Percentiles rank a stretch among this genome's conserved stretches.
These are phyloP conservation scores for Scedosporium aurantiacum DNA, from an alignment of 2,329 filamentous ascomycete genomes.

Conservation along the genomic window DNA sequence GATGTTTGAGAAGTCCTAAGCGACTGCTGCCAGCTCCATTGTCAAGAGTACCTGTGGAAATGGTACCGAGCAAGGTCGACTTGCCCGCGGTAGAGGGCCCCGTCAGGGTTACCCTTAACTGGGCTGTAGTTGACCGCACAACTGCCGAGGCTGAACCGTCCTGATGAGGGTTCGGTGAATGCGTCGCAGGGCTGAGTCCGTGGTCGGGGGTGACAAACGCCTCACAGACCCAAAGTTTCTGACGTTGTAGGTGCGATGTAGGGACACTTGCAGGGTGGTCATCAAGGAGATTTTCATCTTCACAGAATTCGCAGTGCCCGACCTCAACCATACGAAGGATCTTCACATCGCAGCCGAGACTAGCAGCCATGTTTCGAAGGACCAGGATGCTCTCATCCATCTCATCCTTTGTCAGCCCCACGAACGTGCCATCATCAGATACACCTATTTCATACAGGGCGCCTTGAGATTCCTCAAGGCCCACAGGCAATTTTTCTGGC, in stretches of 20 bases:
- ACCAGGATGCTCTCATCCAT: slow-evolving; percentile 84
- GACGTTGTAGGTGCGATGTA: slow-evolving; percentile 17
- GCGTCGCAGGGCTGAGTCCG: slow-evolving; percentile 19
- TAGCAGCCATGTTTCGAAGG: slow-evolving; percentile 81
- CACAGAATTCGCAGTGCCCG: slow-evolving; percentile 69
- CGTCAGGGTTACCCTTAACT: slow-evolving; percentile 76
- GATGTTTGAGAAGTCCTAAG: slow-evolving; percentile 78
- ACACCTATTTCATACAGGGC: slow-evolving; percentile 96
- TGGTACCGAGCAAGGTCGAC: slow-evolving; percentile 76
- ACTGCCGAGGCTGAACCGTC: not conserved
- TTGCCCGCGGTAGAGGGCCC: slow-evolving; percentile 89
- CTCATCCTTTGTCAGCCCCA: slow-evolving; percentile 82
- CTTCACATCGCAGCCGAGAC: slow-evolving; percentile 75
- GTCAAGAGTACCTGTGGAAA: slow-evolving; percentile 80
- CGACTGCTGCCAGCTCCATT: slow-evolving; percentile 88
- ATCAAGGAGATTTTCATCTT: slow-evolving; percentile 21
- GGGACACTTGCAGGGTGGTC: slow-evolving; percentile 12
- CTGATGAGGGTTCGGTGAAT: not conserved
- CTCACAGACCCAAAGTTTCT: slow-evolving; percentile 77
- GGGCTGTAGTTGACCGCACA: slow-evolving; percentile 46
- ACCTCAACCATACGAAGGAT: slow-evolving; percentile 74
- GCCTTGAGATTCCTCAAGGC: slow-evolving; percentile 84
- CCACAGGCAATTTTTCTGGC: slow-evolving; percentile 53
- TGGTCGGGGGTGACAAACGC: slow-evolving; percentile 72
- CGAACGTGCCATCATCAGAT: slow-evolving; percentile 82